Evolutionary conservation across 1,139 yeast species (phyloP).

Genomic region (Yamadazyma atmosphaerica): DNA sequence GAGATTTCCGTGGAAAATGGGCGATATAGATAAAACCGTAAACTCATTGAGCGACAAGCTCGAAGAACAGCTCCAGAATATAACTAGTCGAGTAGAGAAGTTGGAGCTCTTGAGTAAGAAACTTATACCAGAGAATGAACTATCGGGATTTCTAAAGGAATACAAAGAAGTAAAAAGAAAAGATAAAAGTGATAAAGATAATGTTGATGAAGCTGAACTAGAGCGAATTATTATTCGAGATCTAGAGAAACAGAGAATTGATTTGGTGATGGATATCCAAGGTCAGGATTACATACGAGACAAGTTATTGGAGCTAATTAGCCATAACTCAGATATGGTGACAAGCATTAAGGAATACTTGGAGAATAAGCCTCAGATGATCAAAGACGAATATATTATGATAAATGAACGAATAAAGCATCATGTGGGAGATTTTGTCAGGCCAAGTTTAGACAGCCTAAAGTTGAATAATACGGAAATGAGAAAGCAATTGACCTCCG

Average conservation of each 20-base stretch:
- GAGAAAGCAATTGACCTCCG: conserved; percentile 12
- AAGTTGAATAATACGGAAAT: conserved; percentile 17
- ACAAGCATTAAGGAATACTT: conserved; percentile 41
- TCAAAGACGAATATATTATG: conserved; percentile 14
- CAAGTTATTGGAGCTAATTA: conserved; percentile 34
- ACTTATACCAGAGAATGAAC: conserved; percentile 22
- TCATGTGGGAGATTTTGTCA: conserved; percentile 15
- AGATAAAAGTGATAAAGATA: background rate
- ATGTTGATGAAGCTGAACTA: background rate
- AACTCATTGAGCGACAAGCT: conserved; percentile 8
- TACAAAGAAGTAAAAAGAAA: conserved; percentile 1
- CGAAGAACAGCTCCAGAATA: conserved; percentile 8
- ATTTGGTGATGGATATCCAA: conserved; percentile 44
- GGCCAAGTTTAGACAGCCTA: conserved; percentile 17
- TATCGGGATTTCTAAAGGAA: conserved; percentile 10
- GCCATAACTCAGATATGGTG: conserved; percentile 42
- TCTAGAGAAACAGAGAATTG: conserved; percentile 37
- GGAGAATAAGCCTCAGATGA: conserved; percentile 17
- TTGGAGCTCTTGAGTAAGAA: conserved; percentile 23
- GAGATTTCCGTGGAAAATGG: too few relatives aligned
- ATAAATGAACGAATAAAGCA: conserved; percentile 14
- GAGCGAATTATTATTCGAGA: conserved; percentile 8
- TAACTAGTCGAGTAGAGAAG: conserved; percentile 11
- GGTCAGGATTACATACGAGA: conserved; percentile 39
- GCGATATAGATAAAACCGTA: conserved; percentile 13